phyloP scores from a whole-genome alignment of 106 monocot species.

The Hemerocallis citrina region DNA sequence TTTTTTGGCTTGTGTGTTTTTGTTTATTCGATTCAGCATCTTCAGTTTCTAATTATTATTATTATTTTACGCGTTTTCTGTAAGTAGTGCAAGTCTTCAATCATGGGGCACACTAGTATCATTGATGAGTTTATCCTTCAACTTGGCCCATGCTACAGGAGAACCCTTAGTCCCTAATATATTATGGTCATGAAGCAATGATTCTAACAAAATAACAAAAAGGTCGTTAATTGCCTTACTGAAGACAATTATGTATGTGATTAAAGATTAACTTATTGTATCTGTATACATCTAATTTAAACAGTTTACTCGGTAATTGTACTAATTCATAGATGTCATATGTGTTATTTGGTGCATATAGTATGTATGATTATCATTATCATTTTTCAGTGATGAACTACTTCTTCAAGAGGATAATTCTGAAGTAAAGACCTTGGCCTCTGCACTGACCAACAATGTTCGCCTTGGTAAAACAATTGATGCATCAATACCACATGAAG shows the following conservation, averaged over 20 bases:
- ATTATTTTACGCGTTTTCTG: background rate
- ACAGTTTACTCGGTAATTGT: too few species aligned
- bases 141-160: background rate
- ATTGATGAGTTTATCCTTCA: background rate
- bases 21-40: background rate
- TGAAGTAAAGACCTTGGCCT: constrained; percentile 28
- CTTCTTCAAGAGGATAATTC: constrained; percentile 82
- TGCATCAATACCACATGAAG: constrained; percentile 16
- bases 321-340: too few species aligned
- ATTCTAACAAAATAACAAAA: too few species aligned
- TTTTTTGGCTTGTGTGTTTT: background rate
- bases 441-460: constrained; percentile 25
- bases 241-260: too few species aligned
- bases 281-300: too few species aligned
- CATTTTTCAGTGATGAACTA: constrained; percentile 68
- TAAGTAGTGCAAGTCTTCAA: background rate
- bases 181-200: too few species aligned
- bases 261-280: too few species aligned
- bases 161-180: too few species aligned
- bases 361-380: background rate
- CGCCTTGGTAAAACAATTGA: constrained; percentile 19
- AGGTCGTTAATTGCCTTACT: too few species aligned
- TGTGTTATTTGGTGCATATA: background rate
- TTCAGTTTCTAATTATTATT: background rate
- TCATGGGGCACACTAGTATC: too few species aligned